Evolutionary conservation across 305 asterid genomes (phyloP).

Genomic region (Solanum hybrid): DNA sequence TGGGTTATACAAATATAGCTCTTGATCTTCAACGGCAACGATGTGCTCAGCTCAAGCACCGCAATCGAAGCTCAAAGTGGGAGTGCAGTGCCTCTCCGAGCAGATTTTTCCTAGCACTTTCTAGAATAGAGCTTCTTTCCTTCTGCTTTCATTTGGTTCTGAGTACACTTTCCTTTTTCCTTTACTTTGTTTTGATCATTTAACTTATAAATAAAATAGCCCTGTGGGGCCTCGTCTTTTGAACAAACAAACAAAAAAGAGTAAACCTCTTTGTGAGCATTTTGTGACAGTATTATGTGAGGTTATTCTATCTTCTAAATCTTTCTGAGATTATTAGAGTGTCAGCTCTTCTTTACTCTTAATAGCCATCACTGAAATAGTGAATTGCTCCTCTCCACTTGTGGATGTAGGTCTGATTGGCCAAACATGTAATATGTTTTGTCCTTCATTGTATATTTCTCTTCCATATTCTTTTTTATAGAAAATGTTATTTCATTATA

Average conservation of each 20-base stretch:
- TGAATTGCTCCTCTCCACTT: neutral
- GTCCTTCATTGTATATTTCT: neutral
- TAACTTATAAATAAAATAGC: neutral
- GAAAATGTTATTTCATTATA: neutral
- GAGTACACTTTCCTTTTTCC: neutral
- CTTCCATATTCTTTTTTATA: neutral
- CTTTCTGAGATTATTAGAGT: neutral
- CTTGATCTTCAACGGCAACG: neutral
- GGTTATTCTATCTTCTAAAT: neutral
- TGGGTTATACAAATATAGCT: neutral
- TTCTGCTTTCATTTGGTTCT: neutral
- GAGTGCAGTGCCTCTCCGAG: neutral
- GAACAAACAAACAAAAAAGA: neutral
- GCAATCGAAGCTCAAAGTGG: neutral
- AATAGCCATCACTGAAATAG: neutral
- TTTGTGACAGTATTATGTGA: neutral
- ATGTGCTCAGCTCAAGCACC: neutral
- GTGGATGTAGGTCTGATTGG: neutral
- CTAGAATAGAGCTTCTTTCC: neutral
- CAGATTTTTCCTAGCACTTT: neutral
- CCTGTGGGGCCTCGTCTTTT: neutral
- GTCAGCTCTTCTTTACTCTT: neutral
- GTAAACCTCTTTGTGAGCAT: neutral
- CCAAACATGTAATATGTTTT: neutral
- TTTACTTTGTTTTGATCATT: neutral